Base-by-base conservation (phyloP, 352 stramenopile species). In the Phytophthora fragariae region DNA sequence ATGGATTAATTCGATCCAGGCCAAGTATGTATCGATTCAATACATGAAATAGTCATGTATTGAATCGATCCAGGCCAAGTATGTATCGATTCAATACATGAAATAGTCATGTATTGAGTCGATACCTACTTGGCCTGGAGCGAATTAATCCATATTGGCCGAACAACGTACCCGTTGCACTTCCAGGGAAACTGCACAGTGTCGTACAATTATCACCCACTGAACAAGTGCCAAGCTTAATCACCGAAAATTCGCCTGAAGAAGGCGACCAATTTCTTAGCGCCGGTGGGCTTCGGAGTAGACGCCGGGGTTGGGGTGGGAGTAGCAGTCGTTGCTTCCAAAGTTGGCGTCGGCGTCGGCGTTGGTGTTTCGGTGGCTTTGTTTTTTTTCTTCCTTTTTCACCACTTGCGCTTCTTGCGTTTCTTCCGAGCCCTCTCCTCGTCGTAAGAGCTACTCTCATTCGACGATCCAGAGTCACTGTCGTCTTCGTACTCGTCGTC, bases 311-410 rank as follows among this genome's bases (percentile, higher is more conserved):
- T 54, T 27, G 54, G 54, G 9, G 33, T 61, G 19, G 1, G 24
- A 27, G 24, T 27, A 27, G 24, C 21, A 9, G 39, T 54, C 41
- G 17, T 47, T 14, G 21, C 57, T 2, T 35, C 44, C 7, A 39
- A 39, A 17, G 57, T 64, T 8, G 57, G 8, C 46, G 58, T 65
- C 41, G 58, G 58, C 12, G 58, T 65, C 9, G 58, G 58, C 10
- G 57, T 62, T 24, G 57, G 57, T 14, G 59, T 65, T 31, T 65
- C 59, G 5, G 44, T 65, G 10, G 24, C 17, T 65, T 57, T 50
- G 59, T 31, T 7, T 64, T 46, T 64, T 10, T 31, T 56, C 41
- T 44, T 41, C 29, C 2, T n/a, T 21, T 10, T 11, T 21, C 11
- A 27, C 24, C 24, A 27, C 24, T 27, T 27, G 24, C 24, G 24